Percentiles rank a stretch among this genome's conserved stretches.
phyloP scores from a whole-genome alignment of 2,329 filamentous ascomycete species.

The Paradendryphiella salina region DNA sequence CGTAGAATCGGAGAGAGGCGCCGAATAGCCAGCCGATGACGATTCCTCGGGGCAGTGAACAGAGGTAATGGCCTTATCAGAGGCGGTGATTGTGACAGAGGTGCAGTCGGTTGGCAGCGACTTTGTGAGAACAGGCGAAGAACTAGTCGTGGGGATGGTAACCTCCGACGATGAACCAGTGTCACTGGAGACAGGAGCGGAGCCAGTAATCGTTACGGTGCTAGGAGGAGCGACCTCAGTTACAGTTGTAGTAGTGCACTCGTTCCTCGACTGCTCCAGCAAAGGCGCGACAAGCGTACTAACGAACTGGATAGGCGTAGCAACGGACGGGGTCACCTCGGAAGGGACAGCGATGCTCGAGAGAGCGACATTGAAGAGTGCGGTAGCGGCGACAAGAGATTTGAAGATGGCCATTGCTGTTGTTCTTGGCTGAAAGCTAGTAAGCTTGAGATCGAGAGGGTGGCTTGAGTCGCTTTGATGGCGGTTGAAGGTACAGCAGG shows the following conservation, averaged over 20 bases:
- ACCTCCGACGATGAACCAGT: background rate
- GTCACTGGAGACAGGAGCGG: conserved; percentile 1
- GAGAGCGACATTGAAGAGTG: conserved; percentile 10
- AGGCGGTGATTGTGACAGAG: too few species aligned
- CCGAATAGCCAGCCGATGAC: background rate
- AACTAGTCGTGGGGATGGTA: too few species aligned
- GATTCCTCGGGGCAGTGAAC: too few species aligned
- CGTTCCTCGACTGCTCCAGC: background rate
- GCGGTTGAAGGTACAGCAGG: background rate
- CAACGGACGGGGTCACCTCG: background rate
- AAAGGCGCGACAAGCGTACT: background rate
- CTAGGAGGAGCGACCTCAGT: conserved; percentile 1
- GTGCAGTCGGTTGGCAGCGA: too few species aligned
- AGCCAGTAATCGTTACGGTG: conserved; percentile 1
- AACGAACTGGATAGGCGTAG: conserved; percentile 8
- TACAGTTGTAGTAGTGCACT: conserved; percentile 3
- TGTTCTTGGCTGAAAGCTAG: background rate
- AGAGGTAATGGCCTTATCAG: too few species aligned
- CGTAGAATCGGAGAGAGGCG: background rate
- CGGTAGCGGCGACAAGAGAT: conserved; percentile 3
- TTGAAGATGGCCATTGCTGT: conserved; percentile 12
- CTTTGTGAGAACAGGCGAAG: too few species aligned
- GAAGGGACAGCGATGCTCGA: conserved; percentile 9
- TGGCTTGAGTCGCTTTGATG: conserved; percentile 1
- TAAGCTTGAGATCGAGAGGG: conserved; percentile 3